Percentiles rank a stretch among this genome's conserved stretches.
Conservation (phyloP, 139 green algal species). For the Spirogloea muscicola region DNA sequence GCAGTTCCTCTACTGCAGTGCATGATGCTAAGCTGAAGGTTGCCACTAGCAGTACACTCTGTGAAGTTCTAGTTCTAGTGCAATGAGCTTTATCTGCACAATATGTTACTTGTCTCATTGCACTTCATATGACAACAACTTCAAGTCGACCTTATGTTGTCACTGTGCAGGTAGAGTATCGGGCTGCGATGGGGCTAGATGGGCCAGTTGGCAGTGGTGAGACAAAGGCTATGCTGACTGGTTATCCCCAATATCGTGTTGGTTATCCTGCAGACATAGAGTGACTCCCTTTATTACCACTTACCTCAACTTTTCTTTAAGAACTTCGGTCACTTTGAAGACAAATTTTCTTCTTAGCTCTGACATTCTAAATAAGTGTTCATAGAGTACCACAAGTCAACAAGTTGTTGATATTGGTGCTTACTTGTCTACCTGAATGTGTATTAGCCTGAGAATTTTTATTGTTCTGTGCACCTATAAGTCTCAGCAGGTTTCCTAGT, state of each 20-base stretch:
- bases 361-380: no score
- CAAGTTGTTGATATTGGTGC: no score
- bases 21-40: slow-evolving; percentile 2
- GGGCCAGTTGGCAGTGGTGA: background rate
- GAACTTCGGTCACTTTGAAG: no score
- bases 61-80: background rate
- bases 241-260: background rate
- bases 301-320: no score
- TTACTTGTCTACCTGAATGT: no score
- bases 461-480: no score
- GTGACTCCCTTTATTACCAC: no score
- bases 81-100: background rate
- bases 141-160: background rate
- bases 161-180: slow-evolving; percentile 10
- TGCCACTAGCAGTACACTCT: background rate
- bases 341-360: no score
- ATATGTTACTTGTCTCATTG: background rate
- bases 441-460: no score
- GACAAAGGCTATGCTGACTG: background rate
- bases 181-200: slow-evolving; percentile 26
- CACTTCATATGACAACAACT: background rate
- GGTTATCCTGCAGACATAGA: slow-evolving; percentile 1
- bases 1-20: background rate
- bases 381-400: no score
- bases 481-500: no score